phyloP scores from a whole-genome alignment of 768 basidiomycete species.

The Mycena vulgaris region DNA sequence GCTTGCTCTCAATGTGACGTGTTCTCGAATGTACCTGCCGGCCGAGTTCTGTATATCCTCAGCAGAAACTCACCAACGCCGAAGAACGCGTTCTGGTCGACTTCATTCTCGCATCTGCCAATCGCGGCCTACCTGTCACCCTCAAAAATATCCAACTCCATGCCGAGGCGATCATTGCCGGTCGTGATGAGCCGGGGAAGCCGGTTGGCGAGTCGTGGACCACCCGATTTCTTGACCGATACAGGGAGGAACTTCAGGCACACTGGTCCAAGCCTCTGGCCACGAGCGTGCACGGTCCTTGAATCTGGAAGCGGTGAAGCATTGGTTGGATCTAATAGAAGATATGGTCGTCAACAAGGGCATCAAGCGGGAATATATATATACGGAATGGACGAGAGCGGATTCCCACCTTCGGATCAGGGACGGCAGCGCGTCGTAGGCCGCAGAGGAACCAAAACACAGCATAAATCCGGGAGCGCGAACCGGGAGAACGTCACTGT shows the following conservation, averaged over 20 bases:
- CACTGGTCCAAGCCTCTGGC: conserved; percentile 52
- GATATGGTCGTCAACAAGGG: conserved; percentile 39
- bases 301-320: conserved; percentile 47
- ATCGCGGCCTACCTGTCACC: background rate
- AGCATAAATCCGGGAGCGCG: conserved; percentile 50
- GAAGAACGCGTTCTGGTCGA: conserved; percentile 41
- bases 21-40: too few species aligned
- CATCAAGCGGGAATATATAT: conserved; percentile 41
- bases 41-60: too few species aligned
- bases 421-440: conserved; percentile 50
- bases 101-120: background rate
- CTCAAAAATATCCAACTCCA: background rate
- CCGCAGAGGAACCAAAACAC: conserved; percentile 43
- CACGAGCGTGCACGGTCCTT: conserved; percentile 46
- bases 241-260: conserved; percentile 44
- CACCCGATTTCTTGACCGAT: background rate
- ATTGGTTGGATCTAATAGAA: conserved; percentile 54
- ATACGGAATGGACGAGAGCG: conserved; percentile 59
- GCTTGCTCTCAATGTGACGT: too few species aligned
- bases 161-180: background rate
- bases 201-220: background rate
- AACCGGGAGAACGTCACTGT: conserved; percentile 55
- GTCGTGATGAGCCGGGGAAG: too few species aligned
- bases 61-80: conserved; percentile 40
- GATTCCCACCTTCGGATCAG: conserved; percentile 45